Evolutionary conservation across 805 yeast species (phyloP).

Genomic region (Candida saitoana): DNA sequence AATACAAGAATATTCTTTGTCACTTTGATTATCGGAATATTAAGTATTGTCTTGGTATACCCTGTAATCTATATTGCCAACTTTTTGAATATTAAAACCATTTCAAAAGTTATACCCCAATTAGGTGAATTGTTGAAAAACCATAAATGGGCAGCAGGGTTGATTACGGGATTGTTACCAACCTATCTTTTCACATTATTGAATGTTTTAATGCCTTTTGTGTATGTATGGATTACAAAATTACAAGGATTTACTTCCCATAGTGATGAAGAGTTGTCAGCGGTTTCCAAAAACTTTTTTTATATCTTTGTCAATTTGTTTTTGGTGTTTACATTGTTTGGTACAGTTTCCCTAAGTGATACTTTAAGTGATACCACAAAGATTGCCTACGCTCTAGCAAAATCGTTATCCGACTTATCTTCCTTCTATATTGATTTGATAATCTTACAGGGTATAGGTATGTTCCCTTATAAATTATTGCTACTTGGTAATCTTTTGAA

Average conservation of each 20-base stretch:
- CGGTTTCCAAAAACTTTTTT: constrained; percentile 89
- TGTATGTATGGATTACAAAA: constrained; percentile 77
- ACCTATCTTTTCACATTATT: constrained; percentile 85
- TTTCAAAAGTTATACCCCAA: constrained; percentile 76
- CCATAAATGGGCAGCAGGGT: constrained; percentile 67
- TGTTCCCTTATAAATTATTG: constrained; percentile 84
- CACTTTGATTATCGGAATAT: constrained; percentile 60
- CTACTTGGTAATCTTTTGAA: constrained; percentile 73
- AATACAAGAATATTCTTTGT: constrained; percentile 59
- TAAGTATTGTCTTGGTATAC: constrained; percentile 68
- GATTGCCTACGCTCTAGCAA: constrained; percentile 82
- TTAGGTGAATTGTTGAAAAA: constrained; percentile 63
- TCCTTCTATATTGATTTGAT: constrained; percentile 86
- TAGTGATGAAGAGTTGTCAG: constrained; percentile 87
- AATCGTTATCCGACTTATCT: constrained; percentile 73
- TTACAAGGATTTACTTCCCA: constrained; percentile 87
- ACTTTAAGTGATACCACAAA: constrained; percentile 83
- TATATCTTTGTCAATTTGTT: constrained; percentile 92
- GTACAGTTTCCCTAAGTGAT: constrained; percentile 74
- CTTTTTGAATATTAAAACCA: constrained; percentile 72
- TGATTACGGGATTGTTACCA: constrained; percentile 86
- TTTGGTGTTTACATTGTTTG: constrained; percentile 88
- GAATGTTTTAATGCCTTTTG: constrained; percentile 78
- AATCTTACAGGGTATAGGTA: constrained; percentile 77
- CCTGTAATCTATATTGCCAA: constrained; percentile 87